Percentiles rank a stretch among this genome's conserved stretches.
These are phyloP conservation scores for Solanum medicagineum DNA, from an alignment of 257 asterid genomes.

Conservation along the genomic window DNA sequence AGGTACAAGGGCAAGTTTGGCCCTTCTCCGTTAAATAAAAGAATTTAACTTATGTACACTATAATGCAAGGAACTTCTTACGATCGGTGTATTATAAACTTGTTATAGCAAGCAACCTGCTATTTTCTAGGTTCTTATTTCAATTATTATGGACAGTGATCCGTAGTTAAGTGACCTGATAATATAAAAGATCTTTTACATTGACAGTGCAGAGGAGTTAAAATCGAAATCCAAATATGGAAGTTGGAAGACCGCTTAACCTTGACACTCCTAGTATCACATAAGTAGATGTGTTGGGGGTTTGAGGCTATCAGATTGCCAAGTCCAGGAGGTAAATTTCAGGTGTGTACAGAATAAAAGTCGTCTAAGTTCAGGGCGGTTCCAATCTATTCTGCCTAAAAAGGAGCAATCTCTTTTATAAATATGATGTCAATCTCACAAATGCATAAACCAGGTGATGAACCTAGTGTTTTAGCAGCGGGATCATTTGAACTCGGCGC, in stretches of 20 bases:
- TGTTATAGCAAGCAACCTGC: not conserved
- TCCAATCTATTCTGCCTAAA: too few relatives aligned
- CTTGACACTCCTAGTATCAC: not conserved
- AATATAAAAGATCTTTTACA: not conserved
- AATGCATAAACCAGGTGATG: not conserved
- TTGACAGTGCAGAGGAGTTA: not conserved
- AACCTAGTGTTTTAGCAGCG: not conserved
- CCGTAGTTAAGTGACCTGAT: not conserved
- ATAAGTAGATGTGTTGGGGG: not conserved
- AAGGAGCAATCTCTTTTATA: not conserved
- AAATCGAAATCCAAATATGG: not conserved
- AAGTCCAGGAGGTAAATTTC: rapidly evolving
- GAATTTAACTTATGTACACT: not conserved
- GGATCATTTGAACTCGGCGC: not conserved
- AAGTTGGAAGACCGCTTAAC: not conserved
- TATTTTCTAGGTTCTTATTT: not conserved
- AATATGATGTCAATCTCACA: not conserved
- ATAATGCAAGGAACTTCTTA: not conserved
- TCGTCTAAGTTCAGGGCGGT: not conserved
- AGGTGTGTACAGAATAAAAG: not conserved
- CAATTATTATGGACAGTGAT: not conserved
- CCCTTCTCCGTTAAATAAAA: not conserved
- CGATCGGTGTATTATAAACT: not conserved
- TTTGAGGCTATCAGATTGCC: not conserved
- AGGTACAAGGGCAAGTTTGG: not conserved